Conservation (phyloP, 768 basidiomycete genomes). For the Pleurotus platypus region DNA sequence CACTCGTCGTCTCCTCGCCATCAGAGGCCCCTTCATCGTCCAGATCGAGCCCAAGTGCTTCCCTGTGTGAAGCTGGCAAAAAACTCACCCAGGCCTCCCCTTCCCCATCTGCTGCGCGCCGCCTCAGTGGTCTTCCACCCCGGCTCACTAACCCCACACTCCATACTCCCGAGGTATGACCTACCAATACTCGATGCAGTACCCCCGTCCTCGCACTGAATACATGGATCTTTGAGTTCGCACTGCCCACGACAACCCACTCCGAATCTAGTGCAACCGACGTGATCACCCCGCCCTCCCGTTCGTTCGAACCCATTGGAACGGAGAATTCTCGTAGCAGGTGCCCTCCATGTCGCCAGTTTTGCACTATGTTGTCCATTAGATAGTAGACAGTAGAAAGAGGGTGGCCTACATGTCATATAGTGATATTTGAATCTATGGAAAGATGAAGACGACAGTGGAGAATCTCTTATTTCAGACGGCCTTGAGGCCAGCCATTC, state of each 20-base stretch:
- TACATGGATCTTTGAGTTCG: constrained; percentile 80
- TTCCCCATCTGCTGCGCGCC: constrained; percentile 2
- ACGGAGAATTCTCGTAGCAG: constrained; percentile 65
- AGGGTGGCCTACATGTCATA: constrained; percentile 52
- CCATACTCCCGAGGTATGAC: constrained; percentile 93
- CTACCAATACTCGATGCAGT: constrained; percentile 71
- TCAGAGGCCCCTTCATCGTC: constrained; percentile 10
- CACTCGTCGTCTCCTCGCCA: constrained; percentile 36
- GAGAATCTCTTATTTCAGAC: not conserved
- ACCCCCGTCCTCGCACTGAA: constrained; percentile 80
- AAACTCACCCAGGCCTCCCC: constrained; percentile 4
- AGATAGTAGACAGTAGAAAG: constrained; percentile 5
- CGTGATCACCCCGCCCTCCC: constrained; percentile 71
- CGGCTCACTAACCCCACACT: constrained; percentile 75
- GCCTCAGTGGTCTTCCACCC: constrained; percentile 42
- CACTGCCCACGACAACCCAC: constrained; percentile 87
- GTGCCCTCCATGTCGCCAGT: constrained; percentile 76
- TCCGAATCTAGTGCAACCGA: constrained; percentile 80
- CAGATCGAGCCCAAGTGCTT: constrained; percentile 42
- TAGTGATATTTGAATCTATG: constrained; percentile 28
- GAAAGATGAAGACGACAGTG: not conserved
- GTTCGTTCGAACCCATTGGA: constrained; percentile 25
- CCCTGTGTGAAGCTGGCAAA: constrained; percentile 38
- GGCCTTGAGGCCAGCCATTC: constrained; percentile 25
- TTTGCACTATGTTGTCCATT: constrained; percentile 48